Evolutionary conservation across 352 stramenopile genomes (phyloP), one percentile per base, ranked within the genome.

Genomic region (Aphanomyces cochlioides): DNA sequence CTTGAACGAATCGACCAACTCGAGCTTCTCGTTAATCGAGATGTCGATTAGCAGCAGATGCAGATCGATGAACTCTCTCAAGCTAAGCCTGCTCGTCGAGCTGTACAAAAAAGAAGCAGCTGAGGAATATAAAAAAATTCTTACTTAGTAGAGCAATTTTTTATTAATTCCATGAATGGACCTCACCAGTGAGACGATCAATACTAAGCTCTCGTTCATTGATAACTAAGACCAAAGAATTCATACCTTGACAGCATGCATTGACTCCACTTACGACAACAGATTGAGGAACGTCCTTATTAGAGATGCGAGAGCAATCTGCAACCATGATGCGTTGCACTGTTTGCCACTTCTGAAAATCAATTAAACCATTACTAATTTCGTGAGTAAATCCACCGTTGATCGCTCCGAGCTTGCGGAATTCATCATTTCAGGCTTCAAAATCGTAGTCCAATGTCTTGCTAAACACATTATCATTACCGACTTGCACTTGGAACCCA

Each of bases 401-500:
- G 15, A 78, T 65, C 5, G 70, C 50, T 48, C 19, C 28, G 15
- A 78, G 10, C 47, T 78, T 78, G 5, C 43, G 39, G 2, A 74
- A 69, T 47, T 76, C 70, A 64, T 76, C 59, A 8, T 8, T 19
- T 39, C 72, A 78, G 0, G 48, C 4, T 56, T 73, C 58, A 34
- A 58, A 78, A 34, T 76, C 70, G 19, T 74, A 78, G 40, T 72
- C 67, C 4, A 71, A 57, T 21, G 67, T 59, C 19, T 78, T 74
- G 34, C 47, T 15, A 56, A 78, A 78, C 6, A 78, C 73, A 68
- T 75, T 78, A 5, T 68, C 13, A 56, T 78, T 78, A 60, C 73
- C 73, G 1, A 78, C 19, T 28, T 72, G 57, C 1, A 78, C 69
- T 65, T 75, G 71, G 39, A 72, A 72, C 21, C 64, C 69, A 17